Evolutionary conservation across 2,329 filamentous ascomycete species (phyloP).

Genomic region (Dactylellina drechsleri): DNA sequence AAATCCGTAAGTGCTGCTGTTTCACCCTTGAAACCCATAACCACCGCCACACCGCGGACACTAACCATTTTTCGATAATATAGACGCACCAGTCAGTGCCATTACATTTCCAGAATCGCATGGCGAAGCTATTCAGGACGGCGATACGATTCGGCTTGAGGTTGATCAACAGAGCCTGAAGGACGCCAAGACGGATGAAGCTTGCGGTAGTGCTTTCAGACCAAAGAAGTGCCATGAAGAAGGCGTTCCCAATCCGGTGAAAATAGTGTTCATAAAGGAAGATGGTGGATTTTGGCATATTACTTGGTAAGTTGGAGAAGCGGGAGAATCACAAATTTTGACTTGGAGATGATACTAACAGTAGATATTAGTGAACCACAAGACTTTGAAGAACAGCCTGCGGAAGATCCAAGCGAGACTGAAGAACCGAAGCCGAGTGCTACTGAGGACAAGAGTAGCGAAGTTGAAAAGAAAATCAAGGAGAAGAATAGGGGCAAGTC

Average conservation of each 20-base stretch:
- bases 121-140: not conserved
- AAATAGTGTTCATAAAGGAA: conserved; percentile 17
- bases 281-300: conserved; percentile 22
- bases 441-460: not conserved
- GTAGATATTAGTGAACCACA: not conserved
- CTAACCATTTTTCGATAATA: conserved; percentile 22
- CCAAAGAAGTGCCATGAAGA: conserved; percentile 5
- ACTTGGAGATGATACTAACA: too few relatives aligned
- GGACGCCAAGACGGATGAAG: conserved; percentile 16
- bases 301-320: conserved; percentile 19
- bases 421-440: not conserved
- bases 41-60: conserved; percentile 10
- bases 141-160: conserved; percentile 23
- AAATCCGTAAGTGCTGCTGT: conserved; percentile 29
- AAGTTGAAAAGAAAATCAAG: not conserved
- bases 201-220: conserved; percentile 13
- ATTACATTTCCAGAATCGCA: conserved; percentile 15
- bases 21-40: conserved; percentile 6
- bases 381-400: not conserved
- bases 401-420: not conserved
- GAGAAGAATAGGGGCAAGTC: conserved; percentile 6
- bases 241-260: not conserved
- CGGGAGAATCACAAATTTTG: too few relatives aligned
- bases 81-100: conserved; percentile 19
- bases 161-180: conserved; percentile 29